Percentiles rank a stretch among this genome's conserved stretches.
phyloP scores from a whole-genome alignment of 2,329 filamentous ascomycete species.

The Mollisia scopiformis region DNA sequence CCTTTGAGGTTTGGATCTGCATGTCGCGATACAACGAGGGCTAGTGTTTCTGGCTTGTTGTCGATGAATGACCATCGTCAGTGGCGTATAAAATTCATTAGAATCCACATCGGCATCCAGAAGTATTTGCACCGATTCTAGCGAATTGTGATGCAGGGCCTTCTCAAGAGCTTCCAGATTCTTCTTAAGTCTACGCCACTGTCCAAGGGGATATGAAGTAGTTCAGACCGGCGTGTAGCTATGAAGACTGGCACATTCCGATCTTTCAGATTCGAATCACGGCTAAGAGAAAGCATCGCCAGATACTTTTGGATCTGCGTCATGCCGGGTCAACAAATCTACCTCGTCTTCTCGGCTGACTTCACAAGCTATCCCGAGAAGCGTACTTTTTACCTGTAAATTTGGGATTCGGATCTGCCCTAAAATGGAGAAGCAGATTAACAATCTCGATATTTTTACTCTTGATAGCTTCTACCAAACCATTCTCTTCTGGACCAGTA shows the following conservation, averaged over 20 bases:
- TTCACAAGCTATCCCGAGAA: background rate
- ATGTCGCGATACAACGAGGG: background rate
- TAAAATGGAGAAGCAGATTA: background rate
- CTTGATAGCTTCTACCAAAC: background rate
- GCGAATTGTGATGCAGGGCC: background rate
- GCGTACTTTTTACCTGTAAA: background rate
- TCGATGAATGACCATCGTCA: conserved; percentile 3
- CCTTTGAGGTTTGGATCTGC: conserved; percentile 9
- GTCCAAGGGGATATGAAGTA: background rate
- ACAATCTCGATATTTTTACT: background rate
- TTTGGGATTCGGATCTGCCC: background rate
- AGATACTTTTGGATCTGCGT: conserved; percentile 10
- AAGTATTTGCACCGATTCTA: conserved; percentile 3
- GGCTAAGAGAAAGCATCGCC: too few species aligned
- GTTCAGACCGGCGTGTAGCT: background rate
- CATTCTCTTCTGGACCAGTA: background rate
- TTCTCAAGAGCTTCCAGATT: background rate
- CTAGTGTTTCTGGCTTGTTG: conserved; percentile 1
- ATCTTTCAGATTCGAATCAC: conserved; percentile 48
- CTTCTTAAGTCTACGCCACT: background rate
- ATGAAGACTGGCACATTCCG: conserved; percentile 4
- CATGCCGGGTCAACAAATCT: background rate
- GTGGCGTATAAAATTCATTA: background rate
- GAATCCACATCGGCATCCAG: background rate
- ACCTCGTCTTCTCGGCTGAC: background rate